phyloP scores from a whole-genome alignment of 23 red algal genomes.

The Chondrus crispus region DNA sequence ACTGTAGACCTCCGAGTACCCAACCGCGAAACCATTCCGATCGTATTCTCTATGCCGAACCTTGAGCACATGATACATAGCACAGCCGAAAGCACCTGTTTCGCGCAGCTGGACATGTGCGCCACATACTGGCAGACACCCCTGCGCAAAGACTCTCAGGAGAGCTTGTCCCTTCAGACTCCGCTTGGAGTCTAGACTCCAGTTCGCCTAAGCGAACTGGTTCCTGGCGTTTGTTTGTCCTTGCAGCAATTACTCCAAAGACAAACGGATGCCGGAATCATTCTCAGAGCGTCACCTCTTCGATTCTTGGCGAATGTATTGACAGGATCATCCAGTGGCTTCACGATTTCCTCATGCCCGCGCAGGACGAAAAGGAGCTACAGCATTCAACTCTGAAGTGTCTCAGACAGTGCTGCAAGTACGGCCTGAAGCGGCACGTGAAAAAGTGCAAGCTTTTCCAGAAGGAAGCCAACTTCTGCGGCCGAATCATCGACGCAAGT shows the following conservation, averaged over 20 bases:
- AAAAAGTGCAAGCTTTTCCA: not conserved
- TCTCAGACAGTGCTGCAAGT: not conserved
- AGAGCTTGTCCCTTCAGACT: not conserved
- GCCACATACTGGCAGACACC: not conserved
- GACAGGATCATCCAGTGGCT: not conserved
- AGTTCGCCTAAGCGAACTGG: no score
- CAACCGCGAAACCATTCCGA: not conserved
- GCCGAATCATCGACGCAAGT: not conserved
- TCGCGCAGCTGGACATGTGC: not conserved
- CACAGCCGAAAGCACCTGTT: not conserved
- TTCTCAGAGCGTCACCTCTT: not conserved
- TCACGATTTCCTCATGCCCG: not conserved
- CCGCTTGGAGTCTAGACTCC: not conserved
- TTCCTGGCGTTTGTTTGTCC: no score
- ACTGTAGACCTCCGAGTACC: constrained; percentile 1
- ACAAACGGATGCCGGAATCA: not conserved
- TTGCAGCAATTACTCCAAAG: not conserved
- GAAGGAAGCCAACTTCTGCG: not conserved
- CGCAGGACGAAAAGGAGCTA: not conserved
- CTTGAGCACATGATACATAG: not conserved
- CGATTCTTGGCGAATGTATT: not conserved
- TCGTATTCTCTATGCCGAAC: not conserved
- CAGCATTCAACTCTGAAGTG: not conserved
- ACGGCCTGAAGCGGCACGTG: not conserved
- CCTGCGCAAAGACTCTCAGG: not conserved